Evolutionary conservation across 352 stramenopile species (phyloP).

Genomic region (Phytophthora tentaculata): DNA sequence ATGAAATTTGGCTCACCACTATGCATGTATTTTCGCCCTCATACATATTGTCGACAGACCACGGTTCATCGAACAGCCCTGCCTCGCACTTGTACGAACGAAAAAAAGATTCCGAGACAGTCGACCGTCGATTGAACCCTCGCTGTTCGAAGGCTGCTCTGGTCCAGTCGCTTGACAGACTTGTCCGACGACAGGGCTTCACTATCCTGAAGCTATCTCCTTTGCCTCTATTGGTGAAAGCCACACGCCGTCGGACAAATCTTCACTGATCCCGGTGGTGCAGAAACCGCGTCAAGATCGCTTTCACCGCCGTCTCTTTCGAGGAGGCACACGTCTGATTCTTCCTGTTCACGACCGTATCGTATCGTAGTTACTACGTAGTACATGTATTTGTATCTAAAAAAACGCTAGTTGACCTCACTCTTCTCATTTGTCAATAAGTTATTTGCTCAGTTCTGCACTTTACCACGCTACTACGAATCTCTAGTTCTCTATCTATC

Average conservation of each 20-base stretch:
- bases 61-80: no score
- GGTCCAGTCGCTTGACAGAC: conserved; percentile 1
- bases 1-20: no score
- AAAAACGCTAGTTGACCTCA: not conserved
- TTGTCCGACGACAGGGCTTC: conserved; percentile 17
- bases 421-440: conserved; percentile 25
- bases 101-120: no score
- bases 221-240: conserved; percentile 32
- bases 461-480: conserved; percentile 23
- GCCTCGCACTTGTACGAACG: no score
- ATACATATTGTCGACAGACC: no score
- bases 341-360: no score
- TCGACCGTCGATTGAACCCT: conserved; percentile 1
- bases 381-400: not conserved
- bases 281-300: conserved; percentile 9
- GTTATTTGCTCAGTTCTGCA: conserved; percentile 26
- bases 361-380: no score
- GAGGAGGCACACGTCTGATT: conserved; percentile 7
- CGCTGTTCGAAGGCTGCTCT: conserved; percentile 9
- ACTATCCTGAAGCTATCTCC: conserved; percentile 27
- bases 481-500: conserved; percentile 10
- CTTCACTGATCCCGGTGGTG: conserved; percentile 13
- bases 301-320: conserved; percentile 7
- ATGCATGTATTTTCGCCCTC: no score
- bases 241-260: conserved; percentile 28